phyloP scores from a whole-genome alignment of 768 basidiomycete genomes.

The Pleurotus salmoneostramineus region DNA sequence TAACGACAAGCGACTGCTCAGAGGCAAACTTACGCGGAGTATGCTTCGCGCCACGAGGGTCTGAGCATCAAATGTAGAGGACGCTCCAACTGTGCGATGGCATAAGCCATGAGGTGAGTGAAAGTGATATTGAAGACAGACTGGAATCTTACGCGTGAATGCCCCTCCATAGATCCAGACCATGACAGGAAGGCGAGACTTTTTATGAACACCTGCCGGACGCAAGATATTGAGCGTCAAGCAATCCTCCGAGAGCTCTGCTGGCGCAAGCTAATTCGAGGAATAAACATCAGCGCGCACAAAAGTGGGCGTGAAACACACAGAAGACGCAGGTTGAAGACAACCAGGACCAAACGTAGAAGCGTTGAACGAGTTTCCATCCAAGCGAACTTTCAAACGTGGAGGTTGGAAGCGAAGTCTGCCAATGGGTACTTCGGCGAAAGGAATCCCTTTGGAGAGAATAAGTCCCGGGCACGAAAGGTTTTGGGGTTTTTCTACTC shows the following conservation, averaged over 20 bases:
- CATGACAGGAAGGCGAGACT: slow-evolving; percentile 34
- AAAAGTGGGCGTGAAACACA: not conserved
- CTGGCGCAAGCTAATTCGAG: not conserved
- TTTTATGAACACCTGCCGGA: slow-evolving; percentile 18
- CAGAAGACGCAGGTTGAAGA: slow-evolving; percentile 15
- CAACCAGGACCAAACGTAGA: slow-evolving; percentile 19
- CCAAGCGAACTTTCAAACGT: slow-evolving; percentile 13
- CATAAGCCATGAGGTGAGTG: not conserved
- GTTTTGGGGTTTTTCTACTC: not conserved
- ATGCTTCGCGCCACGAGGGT: slow-evolving; percentile 20
- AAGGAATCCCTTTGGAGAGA: slow-evolving; percentile 25
- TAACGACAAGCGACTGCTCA: not conserved
- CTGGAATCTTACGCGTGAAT: not conserved
- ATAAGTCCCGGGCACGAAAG: not conserved
- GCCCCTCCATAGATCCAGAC: slow-evolving; percentile 27
- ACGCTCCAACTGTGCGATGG: slow-evolving; percentile 6
- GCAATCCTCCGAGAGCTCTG: slow-evolving; percentile 38
- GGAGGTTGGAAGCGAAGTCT: slow-evolving; percentile 22
- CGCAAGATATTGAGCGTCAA: slow-evolving; percentile 39
- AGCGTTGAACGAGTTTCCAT: slow-evolving; percentile 19
- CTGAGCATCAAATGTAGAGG: slow-evolving; percentile 24
- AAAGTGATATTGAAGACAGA: not conserved
- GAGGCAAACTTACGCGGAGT: slow-evolving; percentile 12
- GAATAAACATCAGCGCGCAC: not conserved
- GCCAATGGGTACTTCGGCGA: slow-evolving; percentile 24